Base-by-base conservation (phyloP, 768 basidiomycete genomes). In the Termitomyces sp. region DNA sequence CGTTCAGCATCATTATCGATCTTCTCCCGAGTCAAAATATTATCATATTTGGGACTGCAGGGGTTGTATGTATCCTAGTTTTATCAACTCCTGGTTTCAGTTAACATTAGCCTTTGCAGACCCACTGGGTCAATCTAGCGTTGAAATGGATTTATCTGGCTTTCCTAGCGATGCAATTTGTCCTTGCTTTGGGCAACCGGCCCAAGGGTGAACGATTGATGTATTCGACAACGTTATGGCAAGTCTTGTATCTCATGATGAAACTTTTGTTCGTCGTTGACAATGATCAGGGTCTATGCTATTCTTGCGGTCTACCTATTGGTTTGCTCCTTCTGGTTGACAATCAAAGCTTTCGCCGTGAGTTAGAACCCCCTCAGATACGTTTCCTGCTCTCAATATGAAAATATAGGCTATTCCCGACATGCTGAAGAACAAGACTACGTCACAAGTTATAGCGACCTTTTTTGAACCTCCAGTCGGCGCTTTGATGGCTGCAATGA, bases 1-100 rank as follows among this genome's bases (percentile, higher is more conserved):
- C 90, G n/a, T 96, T 96, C 78, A 86, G 85, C 58, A 95, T 96
- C 71, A 92, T 96, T 69, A 91, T 96, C 77, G 85, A 93, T 64
- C 80, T 97, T 41, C 77, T 94, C 14, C 88, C 89, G 1, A 50
- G 60, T 22, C 71, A 78, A 66, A 52, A 56, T 0, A 77, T 84
- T 55, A 58, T 74, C 45, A 72, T 94, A 51, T 97, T 97, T 59
- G 92, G 90, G 42, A 93, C 83, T 30, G 71, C 65, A 0, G 73
- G 65, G 5, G 68, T 92, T 19, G 93, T 95, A 65, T 55, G 90
- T 74, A 26, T 26, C 34, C 49, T 24, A 37, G 35, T 53, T 26
- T 14, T 40, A 9, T 11, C 42, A 15, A 46, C 17, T 48, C 26
- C 47, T 30, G 5, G 12, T 37, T 44, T 42, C 42, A 54, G 24